phyloP scores from a whole-genome alignment of 176 grass and related monocot genomes.

The Saccharum officinarum region DNA sequence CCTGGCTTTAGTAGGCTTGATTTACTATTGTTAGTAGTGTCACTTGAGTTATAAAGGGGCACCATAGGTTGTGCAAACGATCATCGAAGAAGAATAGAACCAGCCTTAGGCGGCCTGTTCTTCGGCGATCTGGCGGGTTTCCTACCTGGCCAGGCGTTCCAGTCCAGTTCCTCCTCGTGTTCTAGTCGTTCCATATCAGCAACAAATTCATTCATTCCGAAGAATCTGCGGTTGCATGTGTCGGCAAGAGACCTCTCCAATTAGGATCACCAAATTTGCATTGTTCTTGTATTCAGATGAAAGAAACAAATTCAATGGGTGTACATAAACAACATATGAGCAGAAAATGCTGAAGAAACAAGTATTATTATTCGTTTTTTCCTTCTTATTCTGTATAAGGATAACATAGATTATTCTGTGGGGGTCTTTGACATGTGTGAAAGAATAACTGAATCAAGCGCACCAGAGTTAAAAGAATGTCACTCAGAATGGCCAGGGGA shows the following conservation, averaged over 20 bases:
- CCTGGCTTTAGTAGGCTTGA: too few relatives aligned
- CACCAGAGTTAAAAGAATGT: background rate
- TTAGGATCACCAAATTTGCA: background rate
- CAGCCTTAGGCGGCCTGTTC: too few relatives aligned
- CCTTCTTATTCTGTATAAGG: background rate
- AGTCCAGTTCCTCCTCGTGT: too few relatives aligned
- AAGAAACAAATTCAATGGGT: background rate
- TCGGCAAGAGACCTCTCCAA: background rate
- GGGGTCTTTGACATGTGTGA: background rate
- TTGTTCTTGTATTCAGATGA: background rate
- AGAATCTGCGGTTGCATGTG: background rate
- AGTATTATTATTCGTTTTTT: background rate
- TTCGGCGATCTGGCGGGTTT: too few relatives aligned
- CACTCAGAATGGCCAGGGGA: constrained; percentile 31
- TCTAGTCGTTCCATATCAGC: too few relatives aligned
- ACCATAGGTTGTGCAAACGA: too few relatives aligned
- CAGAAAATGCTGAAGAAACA: background rate
- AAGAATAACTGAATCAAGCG: background rate
- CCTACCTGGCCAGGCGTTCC: too few relatives aligned
- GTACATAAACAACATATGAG: background rate
- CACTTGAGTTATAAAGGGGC: too few relatives aligned
- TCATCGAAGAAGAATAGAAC: too few relatives aligned
- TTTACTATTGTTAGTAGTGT: too few relatives aligned
- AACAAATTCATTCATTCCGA: background rate
- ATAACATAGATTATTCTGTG: background rate